Conservation (phyloP, 2,329 filamentous ascomycete genomes). For the Colletotrichum liriopes region DNA sequence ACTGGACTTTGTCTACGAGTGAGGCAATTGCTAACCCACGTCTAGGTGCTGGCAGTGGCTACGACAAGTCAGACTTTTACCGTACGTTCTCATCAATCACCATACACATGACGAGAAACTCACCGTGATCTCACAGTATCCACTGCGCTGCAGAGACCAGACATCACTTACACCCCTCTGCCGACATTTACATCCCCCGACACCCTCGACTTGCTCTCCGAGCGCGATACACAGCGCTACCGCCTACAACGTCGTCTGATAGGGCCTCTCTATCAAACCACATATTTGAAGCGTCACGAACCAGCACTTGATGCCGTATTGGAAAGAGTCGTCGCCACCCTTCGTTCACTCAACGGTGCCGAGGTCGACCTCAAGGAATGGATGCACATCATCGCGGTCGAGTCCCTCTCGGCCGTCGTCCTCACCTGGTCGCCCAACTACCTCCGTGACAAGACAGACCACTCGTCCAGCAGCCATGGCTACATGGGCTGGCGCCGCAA, state of each 20-base stretch:
- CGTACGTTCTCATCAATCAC: constrained; percentile 48
- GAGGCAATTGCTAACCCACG: neutral
- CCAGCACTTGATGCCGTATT: constrained; percentile 59
- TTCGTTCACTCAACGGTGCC: constrained; percentile 55
- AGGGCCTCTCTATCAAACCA: constrained; percentile 62
- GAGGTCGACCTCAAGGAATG: constrained; percentile 67
- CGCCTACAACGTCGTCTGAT: constrained; percentile 65
- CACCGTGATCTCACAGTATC: constrained; percentile 54
- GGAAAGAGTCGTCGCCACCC: constrained; percentile 51
- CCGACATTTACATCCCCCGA: constrained; percentile 53
- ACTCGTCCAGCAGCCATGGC: constrained; percentile 63
- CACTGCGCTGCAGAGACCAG: constrained; percentile 61
- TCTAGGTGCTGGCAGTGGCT: constrained; percentile 62
- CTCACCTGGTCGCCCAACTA: constrained; percentile 68
- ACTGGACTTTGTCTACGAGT: neutral
- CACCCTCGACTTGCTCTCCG: constrained; percentile 67
- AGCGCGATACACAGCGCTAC: constrained; percentile 63
- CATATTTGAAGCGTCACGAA: constrained; percentile 61
- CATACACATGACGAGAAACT: neutral
- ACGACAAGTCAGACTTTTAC: constrained; percentile 69
- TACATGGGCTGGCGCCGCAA: constrained; percentile 68
- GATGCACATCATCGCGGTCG: constrained; percentile 71
- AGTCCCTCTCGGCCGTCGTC: constrained; percentile 65
- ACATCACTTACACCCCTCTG: constrained; percentile 54
- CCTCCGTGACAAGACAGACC: constrained; percentile 60